Evolutionary conservation across 495 filamentous ascomycete genomes (phyloP).

Genomic region (Chaetomium tenue): DNA sequence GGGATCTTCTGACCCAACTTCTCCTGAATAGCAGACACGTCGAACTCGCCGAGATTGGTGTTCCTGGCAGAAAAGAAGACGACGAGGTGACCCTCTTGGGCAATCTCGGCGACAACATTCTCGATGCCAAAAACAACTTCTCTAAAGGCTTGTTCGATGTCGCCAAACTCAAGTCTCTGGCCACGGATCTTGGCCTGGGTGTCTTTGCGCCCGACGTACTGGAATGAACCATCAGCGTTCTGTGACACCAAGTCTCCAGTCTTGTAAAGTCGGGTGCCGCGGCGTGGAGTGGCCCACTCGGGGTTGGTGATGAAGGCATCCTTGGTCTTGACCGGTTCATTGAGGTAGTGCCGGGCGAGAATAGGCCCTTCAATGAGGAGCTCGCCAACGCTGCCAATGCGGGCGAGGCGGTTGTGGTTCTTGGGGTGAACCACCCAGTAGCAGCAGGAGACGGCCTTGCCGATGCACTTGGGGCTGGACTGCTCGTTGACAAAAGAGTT

Average conservation of each 20-base stretch:
- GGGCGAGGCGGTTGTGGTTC: slow-evolving; percentile 53
- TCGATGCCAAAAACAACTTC: slow-evolving; percentile 37
- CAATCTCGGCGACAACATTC: slow-evolving; percentile 43
- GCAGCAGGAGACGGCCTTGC: slow-evolving; percentile 12
- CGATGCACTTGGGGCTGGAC: slow-evolving; percentile 13
- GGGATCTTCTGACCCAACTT: slow-evolving; percentile 33
- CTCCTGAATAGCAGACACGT: neutral
- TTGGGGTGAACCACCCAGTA: slow-evolving; percentile 57
- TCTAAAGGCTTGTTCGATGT: slow-evolving; percentile 60
- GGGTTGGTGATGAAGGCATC: slow-evolving; percentile 52
- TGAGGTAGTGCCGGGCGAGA: slow-evolving; percentile 52
- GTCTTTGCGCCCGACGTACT: slow-evolving; percentile 62
- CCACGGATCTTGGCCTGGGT: slow-evolving; percentile 66
- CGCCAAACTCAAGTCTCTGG: slow-evolving; percentile 63
- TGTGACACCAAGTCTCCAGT: slow-evolving; percentile 66
- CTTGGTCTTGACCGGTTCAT: slow-evolving; percentile 44
- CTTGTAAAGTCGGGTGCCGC: slow-evolving; percentile 60
- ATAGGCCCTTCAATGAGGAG: slow-evolving; percentile 60
- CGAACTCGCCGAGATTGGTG: neutral
- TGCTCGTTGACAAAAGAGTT: neutral
- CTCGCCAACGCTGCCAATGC: slow-evolving; percentile 61
- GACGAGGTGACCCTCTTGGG: neutral
- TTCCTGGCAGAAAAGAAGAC: slow-evolving; percentile 6
- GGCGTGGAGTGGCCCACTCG: slow-evolving; percentile 47
- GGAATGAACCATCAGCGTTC: slow-evolving; percentile 55